Percentiles rank a stretch among this genome's conserved stretches.
Conservation (phyloP, 208 protist genomes). For the Leishmania tarentolae region DNA sequence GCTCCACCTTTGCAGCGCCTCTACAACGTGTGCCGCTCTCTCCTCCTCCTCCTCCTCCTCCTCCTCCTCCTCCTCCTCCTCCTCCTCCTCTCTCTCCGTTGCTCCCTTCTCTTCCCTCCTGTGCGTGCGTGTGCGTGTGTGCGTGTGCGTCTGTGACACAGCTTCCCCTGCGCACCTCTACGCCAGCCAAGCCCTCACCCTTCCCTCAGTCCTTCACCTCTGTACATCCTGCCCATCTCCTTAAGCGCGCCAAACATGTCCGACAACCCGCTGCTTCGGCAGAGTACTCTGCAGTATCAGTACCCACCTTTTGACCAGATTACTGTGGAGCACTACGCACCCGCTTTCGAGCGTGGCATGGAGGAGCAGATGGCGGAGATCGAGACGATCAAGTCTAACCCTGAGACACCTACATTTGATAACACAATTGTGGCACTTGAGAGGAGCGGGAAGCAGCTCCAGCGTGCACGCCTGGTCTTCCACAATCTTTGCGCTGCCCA, state of each 20-base stretch:
- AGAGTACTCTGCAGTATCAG: constrained; percentile 45
- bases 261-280: constrained; percentile 44
- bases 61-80: background rate
- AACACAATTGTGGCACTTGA: constrained; percentile 64
- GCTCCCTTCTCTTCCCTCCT: background rate
- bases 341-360: constrained; percentile 62
- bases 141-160: too few relatives aligned
- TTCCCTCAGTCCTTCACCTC: background rate
- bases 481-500: constrained; percentile 46
- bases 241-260: constrained; percentile 4
- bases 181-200: background rate
- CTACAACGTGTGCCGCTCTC: background rate
- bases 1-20: background rate
- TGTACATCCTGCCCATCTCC: background rate
- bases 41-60: background rate
- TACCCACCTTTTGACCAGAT: constrained; percentile 50
- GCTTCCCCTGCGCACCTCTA: background rate
- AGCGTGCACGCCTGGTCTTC: constrained; percentile 30
- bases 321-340: constrained; percentile 50
- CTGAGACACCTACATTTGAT: constrained; percentile 39
- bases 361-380: constrained; percentile 51
- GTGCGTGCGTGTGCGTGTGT: background rate
- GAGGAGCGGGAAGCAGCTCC: constrained; percentile 32
- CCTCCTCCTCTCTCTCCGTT: background rate
- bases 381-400: constrained; percentile 20